phyloP scores from a whole-genome alignment of 2,329 filamentous ascomycete species.

The Fusarium pseudonygamai region DNA sequence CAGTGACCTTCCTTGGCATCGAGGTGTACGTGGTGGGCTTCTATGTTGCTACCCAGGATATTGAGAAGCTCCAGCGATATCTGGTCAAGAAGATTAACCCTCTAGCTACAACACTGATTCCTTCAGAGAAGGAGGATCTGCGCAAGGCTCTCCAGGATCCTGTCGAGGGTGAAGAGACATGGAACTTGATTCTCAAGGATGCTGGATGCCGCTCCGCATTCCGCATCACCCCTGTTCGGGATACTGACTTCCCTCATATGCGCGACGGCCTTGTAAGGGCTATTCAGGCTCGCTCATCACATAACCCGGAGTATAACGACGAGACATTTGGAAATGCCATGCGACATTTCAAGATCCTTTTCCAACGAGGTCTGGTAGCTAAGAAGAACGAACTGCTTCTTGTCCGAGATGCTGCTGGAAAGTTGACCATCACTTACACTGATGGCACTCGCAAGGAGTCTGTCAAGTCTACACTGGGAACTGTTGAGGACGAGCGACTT shows the following conservation, averaged over 20 bases:
- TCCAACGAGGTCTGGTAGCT: slow-evolving; percentile 81
- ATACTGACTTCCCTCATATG: slow-evolving; percentile 93
- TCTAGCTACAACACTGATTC: slow-evolving; percentile 82
- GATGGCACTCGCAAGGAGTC: slow-evolving; percentile 62
- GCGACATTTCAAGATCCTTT: slow-evolving; percentile 81
- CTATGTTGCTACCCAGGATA: slow-evolving; percentile 86
- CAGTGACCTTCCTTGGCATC: slow-evolving; percentile 88
- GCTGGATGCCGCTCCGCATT: slow-evolving; percentile 78
- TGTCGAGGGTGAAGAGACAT: slow-evolving; percentile 73
- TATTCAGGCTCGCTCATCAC: slow-evolving; percentile 76
- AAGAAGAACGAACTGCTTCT: slow-evolving; percentile 84
- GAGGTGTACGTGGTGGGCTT: slow-evolving; percentile 95
- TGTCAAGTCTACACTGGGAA: slow-evolving; percentile 69
- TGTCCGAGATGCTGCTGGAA: slow-evolving; percentile 71
- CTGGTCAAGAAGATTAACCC: slow-evolving; percentile 81
- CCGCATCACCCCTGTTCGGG: slow-evolving; percentile 87
- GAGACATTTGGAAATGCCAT: slow-evolving; percentile 81
- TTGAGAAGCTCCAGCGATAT: slow-evolving; percentile 80
- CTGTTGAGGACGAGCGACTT: slow-evolving; percentile 80
- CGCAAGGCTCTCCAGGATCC: slow-evolving; percentile 75
- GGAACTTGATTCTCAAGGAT: slow-evolving; percentile 74
- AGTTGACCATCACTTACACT: slow-evolving; percentile 74
- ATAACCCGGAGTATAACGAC: slow-evolving; percentile 67
- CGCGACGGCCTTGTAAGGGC: slow-evolving; percentile 91
- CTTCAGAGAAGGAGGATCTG: slow-evolving; percentile 81